Percentiles rank a stretch among this genome's conserved stretches.
These are phyloP conservation scores for Cardamine resedifolia DNA, from an alignment of 345 rosid species.

Conservation along the genomic window DNA sequence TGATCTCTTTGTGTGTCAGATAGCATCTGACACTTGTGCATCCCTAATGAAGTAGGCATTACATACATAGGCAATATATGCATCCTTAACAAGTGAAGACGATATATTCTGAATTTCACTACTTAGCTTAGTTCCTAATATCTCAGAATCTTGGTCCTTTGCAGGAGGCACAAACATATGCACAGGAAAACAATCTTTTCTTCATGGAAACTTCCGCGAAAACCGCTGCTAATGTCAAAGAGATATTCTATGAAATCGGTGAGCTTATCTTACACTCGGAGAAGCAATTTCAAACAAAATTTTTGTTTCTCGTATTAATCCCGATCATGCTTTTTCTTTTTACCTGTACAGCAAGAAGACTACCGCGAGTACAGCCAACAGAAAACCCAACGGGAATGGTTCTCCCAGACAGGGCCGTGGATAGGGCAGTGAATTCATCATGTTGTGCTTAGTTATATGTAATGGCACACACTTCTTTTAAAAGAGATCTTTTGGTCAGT, in stretches of 20 bases:
- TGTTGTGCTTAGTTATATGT: conserved; percentile 71
- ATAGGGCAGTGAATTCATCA: conserved; percentile 64
- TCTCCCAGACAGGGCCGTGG: conserved; percentile 75
- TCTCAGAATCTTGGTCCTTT: conserved; percentile 1
- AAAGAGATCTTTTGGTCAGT: conserved; percentile 23
- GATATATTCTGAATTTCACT: background rate
- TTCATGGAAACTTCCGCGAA: conserved; percentile 98
- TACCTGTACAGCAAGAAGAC: conserved; percentile 60
- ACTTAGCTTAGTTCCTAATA: conserved; percentile 11
- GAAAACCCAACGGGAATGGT: conserved; percentile 89
- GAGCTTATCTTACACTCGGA: background rate
- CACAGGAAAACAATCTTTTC: conserved; percentile 86
- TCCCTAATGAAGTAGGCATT: conserved; percentile 1
- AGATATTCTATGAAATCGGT: conserved; percentile 92
- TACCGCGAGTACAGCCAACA: conserved; percentile 84
- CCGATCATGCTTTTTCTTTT: conserved; percentile 3
- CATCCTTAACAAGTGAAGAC: background rate
- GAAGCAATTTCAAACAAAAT: background rate
- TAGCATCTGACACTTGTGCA: background rate
- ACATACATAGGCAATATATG: background rate
- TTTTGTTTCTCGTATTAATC: background rate
- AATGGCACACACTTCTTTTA: conserved; percentile 9
- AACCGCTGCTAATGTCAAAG: conserved; percentile 88
- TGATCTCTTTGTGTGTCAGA: conserved; percentile 1
- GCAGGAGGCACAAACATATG: conserved; percentile 90